A percentile compares a stretch with the other conserved stretches of the same genome.
Evolutionary conservation across 345 rosid genomes (phyloP).

Genomic region (Fremontodendron californicum): DNA sequence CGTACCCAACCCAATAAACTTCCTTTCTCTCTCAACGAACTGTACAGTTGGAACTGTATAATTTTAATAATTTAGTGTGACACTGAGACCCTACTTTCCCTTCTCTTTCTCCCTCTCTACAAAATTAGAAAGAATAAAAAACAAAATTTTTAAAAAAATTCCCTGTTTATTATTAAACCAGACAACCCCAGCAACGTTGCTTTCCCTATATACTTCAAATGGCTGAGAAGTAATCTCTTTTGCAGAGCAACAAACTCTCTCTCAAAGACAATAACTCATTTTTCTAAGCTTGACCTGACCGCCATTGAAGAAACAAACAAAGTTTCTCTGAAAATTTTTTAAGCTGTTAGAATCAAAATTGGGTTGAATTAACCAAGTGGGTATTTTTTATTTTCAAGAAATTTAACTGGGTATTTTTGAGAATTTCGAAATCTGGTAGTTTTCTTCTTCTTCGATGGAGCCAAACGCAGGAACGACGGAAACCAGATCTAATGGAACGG

Average conservation of each 20-base stretch:
- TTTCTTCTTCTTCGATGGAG: constrained; percentile 29
- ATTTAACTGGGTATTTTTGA: constrained; percentile 3
- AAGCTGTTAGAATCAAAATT: background rate
- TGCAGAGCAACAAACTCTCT: background rate
- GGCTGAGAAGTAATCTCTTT: constrained; percentile 19
- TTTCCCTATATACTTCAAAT: constrained; percentile 30
- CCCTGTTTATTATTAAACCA: constrained; percentile 10
- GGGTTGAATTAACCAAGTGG: constrained; percentile 8
- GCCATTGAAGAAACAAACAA: constrained; percentile 8
- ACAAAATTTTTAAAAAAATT: background rate
- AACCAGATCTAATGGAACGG: constrained; percentile 39
- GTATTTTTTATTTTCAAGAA: background rate
- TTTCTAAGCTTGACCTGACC: constrained; percentile 9
- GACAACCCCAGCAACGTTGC: constrained; percentile 25
- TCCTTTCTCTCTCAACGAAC: constrained; percentile 19
- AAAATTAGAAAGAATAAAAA: background rate
- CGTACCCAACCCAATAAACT: background rate
- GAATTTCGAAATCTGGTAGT: background rate
- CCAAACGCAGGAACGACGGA: constrained; percentile 28
- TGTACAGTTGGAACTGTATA: constrained; percentile 20
- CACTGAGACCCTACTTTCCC: background rate
- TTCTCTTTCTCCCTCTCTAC: background rate
- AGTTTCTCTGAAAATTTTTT: too few relatives aligned
- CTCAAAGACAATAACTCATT: background rate
- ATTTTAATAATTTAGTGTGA: background rate